phyloP scores from a whole-genome alignment of 2,329 filamentous ascomycete species.

The Cladorrhinum sp. region DNA sequence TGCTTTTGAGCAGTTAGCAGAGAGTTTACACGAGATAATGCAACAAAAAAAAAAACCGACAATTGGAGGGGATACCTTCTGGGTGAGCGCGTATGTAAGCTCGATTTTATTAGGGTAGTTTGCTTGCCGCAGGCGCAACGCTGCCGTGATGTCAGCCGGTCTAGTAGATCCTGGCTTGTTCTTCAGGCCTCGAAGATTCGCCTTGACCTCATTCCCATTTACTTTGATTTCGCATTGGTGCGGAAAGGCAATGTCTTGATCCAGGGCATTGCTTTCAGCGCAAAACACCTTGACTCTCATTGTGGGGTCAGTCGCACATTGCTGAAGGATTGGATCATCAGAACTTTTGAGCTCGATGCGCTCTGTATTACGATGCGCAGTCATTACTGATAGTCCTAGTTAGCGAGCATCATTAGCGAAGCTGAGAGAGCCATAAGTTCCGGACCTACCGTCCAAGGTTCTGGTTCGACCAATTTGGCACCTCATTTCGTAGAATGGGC shows the following conservation, averaged over 20 bases:
- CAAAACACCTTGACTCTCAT: conserved; percentile 82
- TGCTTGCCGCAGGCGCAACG: conserved; percentile 64
- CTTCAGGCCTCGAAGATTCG: conserved; percentile 91
- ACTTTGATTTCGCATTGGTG: conserved; percentile 90
- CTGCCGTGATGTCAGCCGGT: conserved; percentile 83
- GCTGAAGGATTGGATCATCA: conserved; percentile 50
- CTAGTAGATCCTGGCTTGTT: conserved; percentile 94
- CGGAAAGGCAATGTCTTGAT: conserved; percentile 82
- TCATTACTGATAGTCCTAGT: conserved; percentile 48
- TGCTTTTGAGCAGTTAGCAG: conserved; percentile 47
- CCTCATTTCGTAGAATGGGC: conserved; percentile 78
- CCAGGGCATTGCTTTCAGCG: conserved; percentile 59
- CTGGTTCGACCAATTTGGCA: conserved; percentile 62
- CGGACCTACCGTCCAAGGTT: conserved; percentile 67
- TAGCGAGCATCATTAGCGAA: conserved; percentile 18
- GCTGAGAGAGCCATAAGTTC: not conserved
- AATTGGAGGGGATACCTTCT: conserved; percentile 56
- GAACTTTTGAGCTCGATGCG: conserved; percentile 46
- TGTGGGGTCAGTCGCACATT: conserved; percentile 58
- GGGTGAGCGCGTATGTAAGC: conserved; percentile 88
- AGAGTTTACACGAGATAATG: not conserved
- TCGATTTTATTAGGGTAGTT: conserved; percentile 74
- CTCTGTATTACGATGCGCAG: conserved; percentile 49
- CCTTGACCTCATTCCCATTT: conserved; percentile 82
- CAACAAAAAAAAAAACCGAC: not conserved